A percentile compares a stretch with the other conserved stretches of the same genome.
Conservation (phyloP, 345 rosid genomes). For the Citrus australasica region DNA sequence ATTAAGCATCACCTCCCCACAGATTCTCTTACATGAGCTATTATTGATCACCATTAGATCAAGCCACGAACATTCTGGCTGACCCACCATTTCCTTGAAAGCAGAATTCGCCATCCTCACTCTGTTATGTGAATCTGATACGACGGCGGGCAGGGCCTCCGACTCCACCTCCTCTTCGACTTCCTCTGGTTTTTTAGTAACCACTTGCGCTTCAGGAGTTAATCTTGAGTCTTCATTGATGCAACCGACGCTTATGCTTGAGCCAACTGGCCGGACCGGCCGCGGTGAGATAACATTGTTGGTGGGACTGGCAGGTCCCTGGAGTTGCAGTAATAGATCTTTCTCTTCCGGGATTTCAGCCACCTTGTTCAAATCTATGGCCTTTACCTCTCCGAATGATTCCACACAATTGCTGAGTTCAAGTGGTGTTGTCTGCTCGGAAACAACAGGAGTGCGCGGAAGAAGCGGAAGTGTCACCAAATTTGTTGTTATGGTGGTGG, state of each 20-base stretch:
- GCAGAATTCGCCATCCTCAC: constrained; percentile 88
- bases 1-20: constrained; percentile 73
- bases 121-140: constrained; percentile 72
- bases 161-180: constrained; percentile 82
- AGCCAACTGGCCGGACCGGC: constrained; percentile 76
- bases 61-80: constrained; percentile 93
- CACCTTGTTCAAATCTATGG: constrained; percentile 57
- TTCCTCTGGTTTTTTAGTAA: constrained; percentile 48
- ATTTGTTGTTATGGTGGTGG: constrained; percentile 31
- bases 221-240: constrained; percentile 33
- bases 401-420: constrained; percentile 38
- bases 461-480: constrained; percentile 80
- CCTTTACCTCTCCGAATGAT: constrained; percentile 15
- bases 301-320: constrained; percentile 27
- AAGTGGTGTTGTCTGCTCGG: constrained; percentile 11
- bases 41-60: constrained; percentile 45
- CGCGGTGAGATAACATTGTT: constrained; percentile 56
- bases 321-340: constrained; percentile 58
- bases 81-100: constrained; percentile 92
- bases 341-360: constrained; percentile 57
- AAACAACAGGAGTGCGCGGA: constrained; percentile 35
- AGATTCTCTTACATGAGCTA: constrained; percentile 52
- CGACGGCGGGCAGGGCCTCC: constrained; percentile 60
- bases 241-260: constrained; percentile 62
- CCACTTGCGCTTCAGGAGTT: constrained; percentile 14